phyloP scores from a whole-genome alignment of 2,329 filamentous ascomycete genomes.

The Diaporthe helianthi region DNA sequence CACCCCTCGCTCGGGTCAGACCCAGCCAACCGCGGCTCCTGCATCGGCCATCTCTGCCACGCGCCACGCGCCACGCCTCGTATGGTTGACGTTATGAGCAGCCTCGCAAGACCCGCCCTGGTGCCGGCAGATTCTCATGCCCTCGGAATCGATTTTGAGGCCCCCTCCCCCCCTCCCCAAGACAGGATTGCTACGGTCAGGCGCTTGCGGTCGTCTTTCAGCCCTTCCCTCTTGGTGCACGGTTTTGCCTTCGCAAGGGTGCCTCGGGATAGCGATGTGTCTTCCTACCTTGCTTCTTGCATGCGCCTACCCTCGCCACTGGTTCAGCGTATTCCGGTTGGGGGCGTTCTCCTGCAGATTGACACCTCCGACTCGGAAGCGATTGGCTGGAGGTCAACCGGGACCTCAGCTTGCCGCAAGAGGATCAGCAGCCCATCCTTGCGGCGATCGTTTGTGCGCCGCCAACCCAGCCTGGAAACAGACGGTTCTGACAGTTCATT shows the following conservation, averaged over 20 bases:
- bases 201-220: constrained; percentile 7
- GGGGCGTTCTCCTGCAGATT: constrained; percentile 18
- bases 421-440: constrained; percentile 25
- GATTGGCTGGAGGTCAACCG: constrained; percentile 17
- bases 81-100: constrained; percentile 12
- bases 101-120: constrained; percentile 5
- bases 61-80: constrained; percentile 24
- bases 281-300: constrained; percentile 25
- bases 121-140: background rate
- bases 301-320: constrained; percentile 21
- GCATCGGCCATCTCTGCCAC: constrained; percentile 4
- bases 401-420: constrained; percentile 28
- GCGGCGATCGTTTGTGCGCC: constrained; percentile 17
- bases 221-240: constrained; percentile 1
- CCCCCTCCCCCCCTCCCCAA: no score
- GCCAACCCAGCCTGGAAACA: constrained; percentile 17
- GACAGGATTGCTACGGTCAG: constrained; percentile 3
- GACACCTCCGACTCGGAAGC: constrained; percentile 19
- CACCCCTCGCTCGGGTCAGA: background rate
- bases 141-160: background rate
- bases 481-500: no score
- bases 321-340: constrained; percentile 13
- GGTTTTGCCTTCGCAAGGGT: background rate
- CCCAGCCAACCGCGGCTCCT: constrained; percentile 3
- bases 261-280: constrained; percentile 17